These are phyloP conservation scores for Centrapalus pauciflorus DNA, from an alignment of 129 eudicot genomes.

Conservation along the genomic window DNA sequence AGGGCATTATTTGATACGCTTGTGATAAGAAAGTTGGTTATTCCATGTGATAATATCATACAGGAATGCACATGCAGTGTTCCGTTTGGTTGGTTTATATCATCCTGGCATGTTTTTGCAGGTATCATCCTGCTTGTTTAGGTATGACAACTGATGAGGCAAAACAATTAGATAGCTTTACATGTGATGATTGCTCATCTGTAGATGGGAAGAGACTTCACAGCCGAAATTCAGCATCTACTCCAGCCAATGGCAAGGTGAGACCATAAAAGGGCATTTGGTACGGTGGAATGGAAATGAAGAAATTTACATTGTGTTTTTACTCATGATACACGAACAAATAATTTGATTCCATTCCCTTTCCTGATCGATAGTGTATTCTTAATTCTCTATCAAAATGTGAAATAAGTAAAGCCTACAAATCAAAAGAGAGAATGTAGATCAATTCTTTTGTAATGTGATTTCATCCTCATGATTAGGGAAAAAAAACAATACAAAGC, in stretches of 20 bases:
- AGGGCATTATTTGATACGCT: neutral
- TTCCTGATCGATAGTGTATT: too few relatives aligned
- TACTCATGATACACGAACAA: too few relatives aligned
- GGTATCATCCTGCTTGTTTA: constrained; percentile 81
- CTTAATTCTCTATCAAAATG: too few relatives aligned
- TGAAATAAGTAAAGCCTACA: too few relatives aligned
- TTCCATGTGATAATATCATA: neutral
- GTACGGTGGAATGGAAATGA: too few relatives aligned
- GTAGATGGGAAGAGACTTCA: constrained; percentile 30
- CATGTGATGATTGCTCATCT: constrained; percentile 50
- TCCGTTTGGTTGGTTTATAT: neutral
- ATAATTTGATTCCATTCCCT: too few relatives aligned
- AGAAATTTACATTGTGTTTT: too few relatives aligned
- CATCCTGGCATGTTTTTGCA: constrained; percentile 15
- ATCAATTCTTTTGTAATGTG: too few relatives aligned
- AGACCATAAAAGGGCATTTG: too few relatives aligned
- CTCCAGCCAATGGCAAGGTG: constrained; percentile 47
- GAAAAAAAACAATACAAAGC: too few relatives aligned
- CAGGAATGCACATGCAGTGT: neutral
- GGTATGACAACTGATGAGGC: constrained; percentile 57
- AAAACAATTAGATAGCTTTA: constrained; percentile 48
- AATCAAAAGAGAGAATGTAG: too few relatives aligned
- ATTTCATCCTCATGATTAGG: too few relatives aligned
- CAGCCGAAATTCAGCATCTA: constrained; percentile 20
- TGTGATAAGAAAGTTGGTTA: neutral